phyloP scores from a whole-genome alignment of 2,329 filamentous ascomycete species.

The Pyrenophora teres region DNA sequence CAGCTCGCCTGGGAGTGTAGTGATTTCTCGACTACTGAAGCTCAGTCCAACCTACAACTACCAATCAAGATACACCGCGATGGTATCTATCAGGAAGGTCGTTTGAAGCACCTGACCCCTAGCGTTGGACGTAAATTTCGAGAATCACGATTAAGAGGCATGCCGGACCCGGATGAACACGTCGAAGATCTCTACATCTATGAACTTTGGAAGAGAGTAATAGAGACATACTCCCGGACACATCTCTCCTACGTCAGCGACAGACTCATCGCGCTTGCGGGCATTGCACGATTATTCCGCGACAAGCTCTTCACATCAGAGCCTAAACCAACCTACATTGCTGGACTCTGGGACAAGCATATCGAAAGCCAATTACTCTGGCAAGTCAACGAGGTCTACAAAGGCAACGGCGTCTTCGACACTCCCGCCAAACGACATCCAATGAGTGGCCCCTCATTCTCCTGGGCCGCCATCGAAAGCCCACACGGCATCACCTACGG shows the following conservation, averaged over 20 bases:
- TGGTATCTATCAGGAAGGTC: neutral
- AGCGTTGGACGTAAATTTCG: neutral
- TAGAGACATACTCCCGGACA: constrained; percentile 22
- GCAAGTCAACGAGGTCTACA: constrained; percentile 11
- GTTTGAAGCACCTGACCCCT: constrained; percentile 10
- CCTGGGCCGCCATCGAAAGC: constrained; percentile 25
- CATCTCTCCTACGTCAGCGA: constrained; percentile 12
- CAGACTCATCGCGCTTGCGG: constrained; percentile 24
- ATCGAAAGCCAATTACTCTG: constrained; percentile 27
- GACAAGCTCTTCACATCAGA: neutral
- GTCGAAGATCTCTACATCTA: constrained; percentile 7
- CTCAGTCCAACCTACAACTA: neutral
- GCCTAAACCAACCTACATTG: constrained; percentile 12
- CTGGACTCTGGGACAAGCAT: constrained; percentile 20
- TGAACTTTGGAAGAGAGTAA: constrained; percentile 21
- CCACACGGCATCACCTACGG: constrained; percentile 20
- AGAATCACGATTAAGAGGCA: constrained; percentile 1
- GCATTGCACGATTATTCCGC: constrained; percentile 16
- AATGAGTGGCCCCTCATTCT: constrained; percentile 23
- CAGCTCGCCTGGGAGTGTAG: constrained; percentile 31
- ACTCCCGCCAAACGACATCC: constrained; percentile 2
- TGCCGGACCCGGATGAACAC: constrained; percentile 4
- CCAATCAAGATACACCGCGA: neutral
- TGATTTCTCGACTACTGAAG: constrained; percentile 12
- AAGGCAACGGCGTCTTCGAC: neutral